These are phyloP conservation scores for Candida wancherniae DNA, from an alignment of 805 yeast species.

Conservation along the genomic window DNA sequence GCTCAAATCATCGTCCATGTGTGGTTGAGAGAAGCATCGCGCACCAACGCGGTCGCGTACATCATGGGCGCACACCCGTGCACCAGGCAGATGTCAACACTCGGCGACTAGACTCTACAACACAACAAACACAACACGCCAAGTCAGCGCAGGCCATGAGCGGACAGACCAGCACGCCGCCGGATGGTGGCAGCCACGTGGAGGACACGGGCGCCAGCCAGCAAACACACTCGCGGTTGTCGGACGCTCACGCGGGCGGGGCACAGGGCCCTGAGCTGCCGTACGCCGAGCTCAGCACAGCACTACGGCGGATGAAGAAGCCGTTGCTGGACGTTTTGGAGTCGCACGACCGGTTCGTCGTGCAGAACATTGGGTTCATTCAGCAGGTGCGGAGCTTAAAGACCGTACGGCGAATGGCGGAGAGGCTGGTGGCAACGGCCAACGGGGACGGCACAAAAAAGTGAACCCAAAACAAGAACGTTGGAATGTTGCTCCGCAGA, in stretches of 20 bases:
- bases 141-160: no score
- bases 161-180: no score
- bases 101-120: no score
- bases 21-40: not conserved
- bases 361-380: slow-evolving; percentile 23
- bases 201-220: no score
- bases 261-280: no score
- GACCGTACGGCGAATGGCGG: slow-evolving; percentile 6
- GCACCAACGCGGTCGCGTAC: not conserved
- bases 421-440: slow-evolving; percentile 3
- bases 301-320: slow-evolving; percentile 19
- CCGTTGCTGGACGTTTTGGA: slow-evolving; percentile 25
- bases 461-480: no score
- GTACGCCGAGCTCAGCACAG: slow-evolving; percentile 21
- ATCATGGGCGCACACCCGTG: slow-evolving; percentile 1
- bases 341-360: slow-evolving; percentile 26
- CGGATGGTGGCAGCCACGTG: no score
- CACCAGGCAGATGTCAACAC: not conserved
- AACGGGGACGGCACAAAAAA: not conserved
- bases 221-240: no score
- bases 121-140: no score
- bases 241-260: no score
- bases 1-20: slow-evolving; percentile 10
- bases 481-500: no score
- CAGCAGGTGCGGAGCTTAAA: slow-evolving; percentile 22